Conservation (phyloP, 345 rosid genomes). For the Citrus unshiu region DNA sequence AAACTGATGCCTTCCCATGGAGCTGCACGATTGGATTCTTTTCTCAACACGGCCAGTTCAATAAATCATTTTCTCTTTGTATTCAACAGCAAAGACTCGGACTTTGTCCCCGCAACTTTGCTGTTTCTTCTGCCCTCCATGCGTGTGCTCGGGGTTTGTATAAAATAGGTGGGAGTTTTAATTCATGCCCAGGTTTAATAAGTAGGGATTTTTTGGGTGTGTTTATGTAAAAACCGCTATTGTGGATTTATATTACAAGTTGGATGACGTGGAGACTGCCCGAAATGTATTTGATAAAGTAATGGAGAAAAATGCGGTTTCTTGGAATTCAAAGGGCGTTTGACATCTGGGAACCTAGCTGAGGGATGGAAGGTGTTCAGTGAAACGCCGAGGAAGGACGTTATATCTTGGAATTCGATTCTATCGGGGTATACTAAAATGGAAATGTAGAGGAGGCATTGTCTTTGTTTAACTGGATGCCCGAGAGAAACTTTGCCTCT, state of each 20-base stretch:
- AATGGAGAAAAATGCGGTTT: slow-evolving; percentile 49
- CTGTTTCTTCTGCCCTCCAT: slow-evolving; percentile 20
- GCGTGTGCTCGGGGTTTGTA: slow-evolving; percentile 43
- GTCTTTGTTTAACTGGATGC: slow-evolving; percentile 52
- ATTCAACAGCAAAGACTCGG: slow-evolving; percentile 49
- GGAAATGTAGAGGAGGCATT: slow-evolving; percentile 43
- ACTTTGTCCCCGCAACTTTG: slow-evolving; percentile 42
- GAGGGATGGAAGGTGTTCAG: slow-evolving; percentile 50
- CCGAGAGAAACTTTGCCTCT: slow-evolving; percentile 53
- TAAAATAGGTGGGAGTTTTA: slow-evolving; percentile 36
- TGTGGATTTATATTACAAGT: slow-evolving; percentile 56
- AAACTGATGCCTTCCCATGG: slow-evolving; percentile 54
- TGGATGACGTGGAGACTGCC: slow-evolving; percentile 48
- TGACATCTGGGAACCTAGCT: slow-evolving; percentile 38
- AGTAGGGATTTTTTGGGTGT: slow-evolving; percentile 49
- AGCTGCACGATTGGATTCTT: slow-evolving; percentile 54
- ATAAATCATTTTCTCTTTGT: slow-evolving; percentile 43
- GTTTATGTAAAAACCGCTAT: slow-evolving; percentile 71
- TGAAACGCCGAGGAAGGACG: slow-evolving; percentile 53
- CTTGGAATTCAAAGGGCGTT: slow-evolving; percentile 72
- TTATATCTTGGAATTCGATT: slow-evolving; percentile 62
- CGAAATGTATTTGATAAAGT: slow-evolving; percentile 49
- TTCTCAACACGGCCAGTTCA: slow-evolving; percentile 51
- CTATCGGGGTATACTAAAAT: slow-evolving; percentile 51
- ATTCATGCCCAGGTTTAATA: slow-evolving; percentile 53